Conservation (phyloP, 495 filamentous ascomycete genomes). For the Podospora comata region DNA sequence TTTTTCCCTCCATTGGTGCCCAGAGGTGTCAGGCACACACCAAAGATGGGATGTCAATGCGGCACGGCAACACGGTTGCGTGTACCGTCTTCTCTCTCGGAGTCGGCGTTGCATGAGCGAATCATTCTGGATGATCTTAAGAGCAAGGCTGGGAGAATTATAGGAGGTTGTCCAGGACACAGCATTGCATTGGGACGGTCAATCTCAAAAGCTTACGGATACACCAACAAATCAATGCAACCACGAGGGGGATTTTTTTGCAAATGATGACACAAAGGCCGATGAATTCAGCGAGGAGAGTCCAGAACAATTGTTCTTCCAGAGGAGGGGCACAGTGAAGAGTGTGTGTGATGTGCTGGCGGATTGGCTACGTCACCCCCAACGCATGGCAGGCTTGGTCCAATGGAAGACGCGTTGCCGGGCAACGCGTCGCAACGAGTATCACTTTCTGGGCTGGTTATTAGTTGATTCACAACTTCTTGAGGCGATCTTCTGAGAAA, state of each 20-base stretch:
- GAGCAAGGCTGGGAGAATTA: background rate
- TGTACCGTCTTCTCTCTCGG: background rate
- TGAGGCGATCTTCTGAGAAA: background rate
- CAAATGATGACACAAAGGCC: background rate
- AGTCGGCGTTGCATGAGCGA: background rate
- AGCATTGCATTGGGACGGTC: background rate
- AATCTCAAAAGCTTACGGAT: background rate
- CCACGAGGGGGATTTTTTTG: background rate
- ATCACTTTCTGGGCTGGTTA: background rate
- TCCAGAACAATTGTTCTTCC: background rate
- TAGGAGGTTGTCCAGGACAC: background rate
- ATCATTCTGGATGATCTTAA: background rate
- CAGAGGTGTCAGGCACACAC: background rate
- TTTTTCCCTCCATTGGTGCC: background rate
- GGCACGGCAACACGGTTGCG: background rate
- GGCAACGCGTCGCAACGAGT: background rate
- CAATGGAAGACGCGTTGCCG: background rate
- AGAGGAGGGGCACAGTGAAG: background rate
- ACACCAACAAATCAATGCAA: background rate
- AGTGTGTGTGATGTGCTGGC: background rate
- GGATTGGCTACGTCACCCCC: background rate
- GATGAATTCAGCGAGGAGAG: background rate
- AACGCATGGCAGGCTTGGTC: background rate
- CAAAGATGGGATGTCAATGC: background rate
- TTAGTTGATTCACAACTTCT: background rate